A percentile compares a stretch with the other conserved stretches of the same genome.
Conservation (phyloP, 179 eudicot species). For the Corrigiola litoralis region DNA sequence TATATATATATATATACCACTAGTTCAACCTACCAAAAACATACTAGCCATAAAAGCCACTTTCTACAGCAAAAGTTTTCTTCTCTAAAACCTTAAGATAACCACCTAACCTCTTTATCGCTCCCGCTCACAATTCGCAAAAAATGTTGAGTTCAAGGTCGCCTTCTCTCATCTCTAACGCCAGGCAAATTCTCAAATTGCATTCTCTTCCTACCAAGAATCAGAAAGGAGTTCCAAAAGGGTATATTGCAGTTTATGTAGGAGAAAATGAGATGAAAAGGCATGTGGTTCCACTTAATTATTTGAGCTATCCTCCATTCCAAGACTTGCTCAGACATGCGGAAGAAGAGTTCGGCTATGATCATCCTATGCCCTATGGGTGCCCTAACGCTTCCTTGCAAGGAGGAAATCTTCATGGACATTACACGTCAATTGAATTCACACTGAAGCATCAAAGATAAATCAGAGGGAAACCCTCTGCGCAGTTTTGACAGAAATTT, state of each 20-base stretch:
- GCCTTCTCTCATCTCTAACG: conserved; percentile 25
- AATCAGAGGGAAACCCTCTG: background rate
- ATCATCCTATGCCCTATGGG: conserved; percentile 49
- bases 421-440: conserved; percentile 22
- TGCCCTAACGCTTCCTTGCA: conserved; percentile 44
- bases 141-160: conserved; percentile 14
- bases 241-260: conserved; percentile 54
- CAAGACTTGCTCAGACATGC: conserved; percentile 41
- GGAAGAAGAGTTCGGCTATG: conserved; percentile 57
- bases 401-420: conserved; percentile 33
- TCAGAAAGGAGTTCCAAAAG: conserved; percentile 39
- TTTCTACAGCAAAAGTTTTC: background rate
- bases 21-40: background rate
- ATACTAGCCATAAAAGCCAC: background rate
- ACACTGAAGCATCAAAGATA: background rate
- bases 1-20: conserved; percentile 12
- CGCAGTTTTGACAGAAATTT: conserved; percentile 11
- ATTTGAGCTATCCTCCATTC: conserved; percentile 46
- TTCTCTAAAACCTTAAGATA: too few species aligned
- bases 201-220: conserved; percentile 36
- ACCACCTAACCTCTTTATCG: background rate
- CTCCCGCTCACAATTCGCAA: background rate
- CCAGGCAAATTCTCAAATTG: conserved; percentile 41
- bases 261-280: conserved; percentile 43
- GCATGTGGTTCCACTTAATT: conserved; percentile 48